Base-by-base conservation (phyloP, 306 rosid genomes). In the Fragaria ananassa region DNA sequence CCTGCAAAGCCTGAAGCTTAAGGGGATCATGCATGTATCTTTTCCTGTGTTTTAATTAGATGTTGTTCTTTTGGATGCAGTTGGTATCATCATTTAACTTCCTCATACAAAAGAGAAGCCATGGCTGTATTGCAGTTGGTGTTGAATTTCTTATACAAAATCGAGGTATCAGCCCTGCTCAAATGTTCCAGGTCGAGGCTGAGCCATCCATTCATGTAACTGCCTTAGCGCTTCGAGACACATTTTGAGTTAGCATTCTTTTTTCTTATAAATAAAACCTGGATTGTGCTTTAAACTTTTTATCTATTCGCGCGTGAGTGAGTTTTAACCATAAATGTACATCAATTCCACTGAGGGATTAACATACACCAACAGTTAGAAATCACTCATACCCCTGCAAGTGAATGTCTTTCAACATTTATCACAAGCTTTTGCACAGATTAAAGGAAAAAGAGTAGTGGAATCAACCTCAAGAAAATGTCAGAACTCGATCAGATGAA, bases 1-100 rank as follows among this genome's bases (percentile, higher is more conserved):
- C 75, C 72, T 82, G 74, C 72, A 49, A 66, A 72, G 79, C 54
- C 67, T 76, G 73, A 49, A 44, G 10, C 45, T 17, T 64, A 0
- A 64, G 46, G 15, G 46, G 42, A 31, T 34, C 17, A 61, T 14
- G 45, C 17, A 61, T 14, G 45, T 17, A 18, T 17, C 13, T 8
- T 8, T 19, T 56, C 50, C 58, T 10, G 46, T 54, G 18, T 51
- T 71, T 37, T 2, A 34, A 21, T 2, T 14, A 6, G 58, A 18
- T 17, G 6, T 37, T 35, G 14, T 66, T 50, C 39, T 44, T 47
- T 74, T 74, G 18, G 4, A 60, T 53, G 49, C 14, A 29, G 51
- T 47, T 61, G 23, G 29, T 62, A 18, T 15, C 13, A 21, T 23
- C 9, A 61, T 29, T 29, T 6, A 14, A 6, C 35, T 31, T 62